phyloP scores from a whole-genome alignment of 2,329 filamentous ascomycete genomes.

The Fusarium compactum region DNA sequence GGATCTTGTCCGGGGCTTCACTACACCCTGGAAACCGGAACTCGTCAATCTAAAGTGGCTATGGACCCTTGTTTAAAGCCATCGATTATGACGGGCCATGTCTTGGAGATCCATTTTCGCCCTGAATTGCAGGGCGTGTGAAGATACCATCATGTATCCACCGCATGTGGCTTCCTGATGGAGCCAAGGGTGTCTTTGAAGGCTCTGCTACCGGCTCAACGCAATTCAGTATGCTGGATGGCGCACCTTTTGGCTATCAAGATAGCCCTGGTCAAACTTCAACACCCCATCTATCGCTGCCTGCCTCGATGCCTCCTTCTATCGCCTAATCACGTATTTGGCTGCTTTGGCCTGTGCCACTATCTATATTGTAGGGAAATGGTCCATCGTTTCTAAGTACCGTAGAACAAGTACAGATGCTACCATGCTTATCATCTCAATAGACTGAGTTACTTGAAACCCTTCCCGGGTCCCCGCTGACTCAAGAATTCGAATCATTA shows the following conservation, averaged over 20 bases:
- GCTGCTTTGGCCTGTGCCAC: neutral
- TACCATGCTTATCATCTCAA: neutral
- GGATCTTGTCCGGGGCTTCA: conserved; percentile 23
- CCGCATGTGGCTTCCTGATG: conserved; percentile 24
- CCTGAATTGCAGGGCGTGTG: conserved; percentile 19
- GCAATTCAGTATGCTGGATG: conserved; percentile 57
- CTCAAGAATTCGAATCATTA: conserved; percentile 50
- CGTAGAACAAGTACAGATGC: neutral
- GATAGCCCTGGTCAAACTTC: neutral
- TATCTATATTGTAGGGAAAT: neutral
- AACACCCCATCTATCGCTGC: neutral
- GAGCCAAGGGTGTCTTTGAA: conserved; percentile 29
- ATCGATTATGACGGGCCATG: conserved; percentile 21
- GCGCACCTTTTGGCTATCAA: conserved; percentile 18
- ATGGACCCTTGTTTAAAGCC: conserved; percentile 30
- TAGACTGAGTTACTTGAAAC: conserved; percentile 54
- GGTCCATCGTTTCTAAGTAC: neutral
- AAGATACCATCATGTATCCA: conserved; percentile 24
- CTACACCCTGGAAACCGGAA: conserved; percentile 41
- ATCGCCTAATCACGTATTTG: neutral
- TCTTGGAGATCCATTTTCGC: conserved; percentile 42
- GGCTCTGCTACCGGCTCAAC: conserved; percentile 34
- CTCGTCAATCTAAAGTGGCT: conserved; percentile 31
- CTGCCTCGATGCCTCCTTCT: neutral
- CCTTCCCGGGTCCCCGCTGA: conserved; percentile 42